Evolutionary conservation across 2,329 filamentous ascomycete species (phyloP).

Genomic region (Dactylellina drechsleri): DNA sequence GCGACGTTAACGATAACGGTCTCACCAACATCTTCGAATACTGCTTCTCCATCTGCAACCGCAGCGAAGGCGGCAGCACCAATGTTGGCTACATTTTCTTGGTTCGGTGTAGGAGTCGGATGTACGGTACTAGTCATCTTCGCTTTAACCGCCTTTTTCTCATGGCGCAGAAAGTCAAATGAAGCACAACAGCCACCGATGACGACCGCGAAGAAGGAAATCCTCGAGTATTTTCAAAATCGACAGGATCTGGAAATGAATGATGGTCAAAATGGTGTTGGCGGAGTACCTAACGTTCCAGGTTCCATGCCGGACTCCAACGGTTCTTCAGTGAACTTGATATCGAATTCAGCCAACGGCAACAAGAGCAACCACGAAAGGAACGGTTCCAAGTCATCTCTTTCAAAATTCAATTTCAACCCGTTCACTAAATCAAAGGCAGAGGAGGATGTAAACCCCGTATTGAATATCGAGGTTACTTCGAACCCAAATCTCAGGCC

Average conservation of each 20-base stretch:
- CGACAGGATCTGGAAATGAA: slow-evolving; percentile 2
- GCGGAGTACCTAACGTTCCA: not conserved
- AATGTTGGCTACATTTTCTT: slow-evolving; percentile 47
- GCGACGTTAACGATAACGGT: not conserved
- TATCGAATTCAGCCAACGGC: slow-evolving; percentile 1
- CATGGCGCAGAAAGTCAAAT: slow-evolving; percentile 22
- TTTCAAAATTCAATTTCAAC: slow-evolving; percentile 28
- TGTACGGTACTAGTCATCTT: slow-evolving; percentile 35
- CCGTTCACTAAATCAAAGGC: slow-evolving; percentile 20
- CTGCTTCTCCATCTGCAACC: slow-evolving; percentile 3
- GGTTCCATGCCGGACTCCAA: not conserved
- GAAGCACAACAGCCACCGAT: slow-evolving; percentile 18
- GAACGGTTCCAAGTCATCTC: slow-evolving; percentile 20
- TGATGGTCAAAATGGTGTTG: not conserved
- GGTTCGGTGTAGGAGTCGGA: slow-evolving; percentile 39
- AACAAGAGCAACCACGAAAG: slow-evolving; percentile 9
- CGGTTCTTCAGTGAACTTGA: slow-evolving; percentile 33
- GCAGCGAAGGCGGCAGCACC: slow-evolving; percentile 6
- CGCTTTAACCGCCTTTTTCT: slow-evolving; percentile 20
- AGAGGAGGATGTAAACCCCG: slow-evolving; percentile 17
- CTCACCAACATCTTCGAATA: slow-evolving; percentile 1
- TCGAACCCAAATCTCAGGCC: slow-evolving; percentile 33
- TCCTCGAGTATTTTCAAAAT: slow-evolving; percentile 28
- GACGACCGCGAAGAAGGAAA: slow-evolving; percentile 30
- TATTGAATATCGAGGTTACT: slow-evolving; percentile 48